Base-by-base conservation (phyloP, 2,329 filamentous ascomycete species). In the Aureobasidium sp. region DNA sequence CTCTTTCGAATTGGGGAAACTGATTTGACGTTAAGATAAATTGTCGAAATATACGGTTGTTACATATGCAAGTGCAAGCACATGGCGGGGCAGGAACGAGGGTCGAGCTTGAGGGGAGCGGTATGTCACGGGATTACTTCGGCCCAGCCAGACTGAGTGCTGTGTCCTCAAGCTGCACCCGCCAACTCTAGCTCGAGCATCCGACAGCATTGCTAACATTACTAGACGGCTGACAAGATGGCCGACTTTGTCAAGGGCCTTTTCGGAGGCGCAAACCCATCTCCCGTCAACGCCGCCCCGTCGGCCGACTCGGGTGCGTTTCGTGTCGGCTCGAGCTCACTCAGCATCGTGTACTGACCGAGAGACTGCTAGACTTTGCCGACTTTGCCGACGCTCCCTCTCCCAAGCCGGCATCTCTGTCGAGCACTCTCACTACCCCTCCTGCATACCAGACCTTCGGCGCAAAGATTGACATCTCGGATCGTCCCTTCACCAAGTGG, bases 351-450 rank as follows among this genome's bases (percentile, higher is more conserved):
- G 62, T 47, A 48, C 52, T 60, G 49, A 62, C 56, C 33, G 57
- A 56, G 24, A 47, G 9, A 19, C 22, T 42, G 62, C 62, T 73
- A 96, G 92, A 96, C 78, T 97, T 97, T 75, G 91, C 90, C 77
- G 93, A 97, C 80, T 97, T 95, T 72, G 90, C 91, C 64, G 87
- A 85, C 66, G 88, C 86, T 68, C 85, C 91, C 66, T 85, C 88
- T 19, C 84, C 89, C 61, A 78, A 77, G 19, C 79, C 81, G 49
- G 76, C 75, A 27, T 78, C 79, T 62, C 72, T 80, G 57, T 71
- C 78, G 58, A 74, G 77, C 49, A 73, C 73, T 29, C 67, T 77
- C 29, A 68, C 76, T 45, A 70, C 72, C 27, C 82, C 82, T 62
- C 76, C 72, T 19, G 65, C 68, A 24, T 66, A 69, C 68, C 64